Evolutionary conservation across 2,329 filamentous ascomycete genomes (phyloP).

Genomic region (Pleurostoma richardsiae): DNA sequence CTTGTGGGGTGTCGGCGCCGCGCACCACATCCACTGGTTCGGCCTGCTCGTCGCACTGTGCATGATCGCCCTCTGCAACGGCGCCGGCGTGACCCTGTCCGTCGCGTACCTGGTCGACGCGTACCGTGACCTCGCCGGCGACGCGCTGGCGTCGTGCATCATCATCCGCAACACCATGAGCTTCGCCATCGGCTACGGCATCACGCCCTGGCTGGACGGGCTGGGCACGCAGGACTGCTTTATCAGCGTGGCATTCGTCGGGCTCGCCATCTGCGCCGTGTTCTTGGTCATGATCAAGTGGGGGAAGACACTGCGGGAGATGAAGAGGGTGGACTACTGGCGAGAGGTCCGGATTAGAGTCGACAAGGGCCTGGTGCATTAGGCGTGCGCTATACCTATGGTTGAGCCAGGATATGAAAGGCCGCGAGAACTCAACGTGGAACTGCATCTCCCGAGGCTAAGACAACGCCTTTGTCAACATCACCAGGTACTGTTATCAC

Average conservation of each 20-base stretch:
- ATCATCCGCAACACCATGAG: slow-evolving; percentile 17
- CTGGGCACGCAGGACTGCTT: slow-evolving; percentile 10
- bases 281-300: slow-evolving; percentile 23
- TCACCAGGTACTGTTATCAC: too few species aligned
- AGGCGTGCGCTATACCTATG: too few species aligned
- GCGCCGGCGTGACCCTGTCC: slow-evolving; percentile 34
- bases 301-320: slow-evolving; percentile 20
- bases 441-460: too few species aligned
- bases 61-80: slow-evolving; percentile 35
- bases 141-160: slow-evolving; percentile 45
- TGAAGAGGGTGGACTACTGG: slow-evolving; percentile 21
- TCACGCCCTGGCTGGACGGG: slow-evolving; percentile 9
- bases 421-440: too few species aligned
- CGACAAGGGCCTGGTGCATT: slow-evolving; percentile 21
- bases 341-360: slow-evolving; percentile 19
- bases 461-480: too few species aligned
- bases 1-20: slow-evolving; percentile 46
- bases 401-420: too few species aligned
- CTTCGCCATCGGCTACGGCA: slow-evolving; percentile 10
- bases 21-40: slow-evolving; percentile 35
- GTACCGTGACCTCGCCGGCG: slow-evolving; percentile 40
- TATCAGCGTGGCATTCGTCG: slow-evolving; percentile 21
- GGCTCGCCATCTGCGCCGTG: slow-evolving; percentile 19
- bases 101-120: slow-evolving; percentile 42
- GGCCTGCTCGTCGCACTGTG: slow-evolving; percentile 43